Evolutionary conservation across 2,329 filamentous ascomycete species (phyloP), one percentile per base, ranked within the genome.

Genomic region (Basipetospora chlamydospora): DNA sequence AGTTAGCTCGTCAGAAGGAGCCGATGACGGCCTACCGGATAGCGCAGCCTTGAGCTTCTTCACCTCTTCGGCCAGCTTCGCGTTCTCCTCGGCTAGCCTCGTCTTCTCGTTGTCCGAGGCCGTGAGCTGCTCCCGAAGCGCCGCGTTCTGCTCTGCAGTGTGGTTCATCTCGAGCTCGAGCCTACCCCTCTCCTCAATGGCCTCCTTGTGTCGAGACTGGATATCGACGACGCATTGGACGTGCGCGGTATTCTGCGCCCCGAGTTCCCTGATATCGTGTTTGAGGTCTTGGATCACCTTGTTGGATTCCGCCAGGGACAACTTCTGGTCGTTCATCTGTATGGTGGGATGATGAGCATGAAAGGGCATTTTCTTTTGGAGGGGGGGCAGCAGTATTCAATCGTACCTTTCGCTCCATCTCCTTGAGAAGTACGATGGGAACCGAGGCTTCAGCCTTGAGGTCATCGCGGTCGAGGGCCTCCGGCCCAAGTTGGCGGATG

Each of bases 121-220:
- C 37, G 59, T 60, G 1, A 67, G 49, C 20, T 40, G 33, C 11
- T 37, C 28, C 23, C 37, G 37, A 12, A 44, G 37, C 17, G 29
- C 55, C 26, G 61, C 58, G 2, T 58, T 49, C 32, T 62, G 53
- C 26, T 51, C 53, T 28, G 49, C 42, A 1, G 48, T 46, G 6
- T 41, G 28, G 7, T 54, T 48, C 29, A 60, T 60, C 22, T 72
- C 58, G 15, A 51, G 56, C 44, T 73, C 61, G 28, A 66, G 67
- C 5, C 45, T 47, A 23, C 56, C 57, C 23, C 68, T 64, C 16
- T 76, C 70, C 39, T 63, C 53, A 5, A 73, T 49, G 3, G 71
- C 67, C 11, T 56, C 56, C 43, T 66, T 61, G 39, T 64, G 66
- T 29, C 58, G 60, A 6, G 54, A 49, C 34, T 71, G 63, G 4